These are phyloP conservation scores for Naganishia kalamii DNA, from an alignment of 768 basidiomycete species.

Conservation along the genomic window DNA sequence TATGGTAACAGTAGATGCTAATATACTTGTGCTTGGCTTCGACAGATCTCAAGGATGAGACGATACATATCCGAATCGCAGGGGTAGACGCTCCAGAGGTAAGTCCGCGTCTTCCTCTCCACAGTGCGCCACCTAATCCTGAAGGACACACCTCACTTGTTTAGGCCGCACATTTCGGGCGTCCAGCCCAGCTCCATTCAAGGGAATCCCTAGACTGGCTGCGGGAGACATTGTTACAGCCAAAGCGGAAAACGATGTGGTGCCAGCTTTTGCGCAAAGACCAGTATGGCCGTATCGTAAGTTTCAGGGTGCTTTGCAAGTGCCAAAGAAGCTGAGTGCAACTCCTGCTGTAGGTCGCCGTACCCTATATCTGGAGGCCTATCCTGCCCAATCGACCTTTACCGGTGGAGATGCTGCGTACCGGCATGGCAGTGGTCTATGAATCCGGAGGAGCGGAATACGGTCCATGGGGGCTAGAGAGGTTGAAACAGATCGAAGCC, in stretches of 20 bases:
- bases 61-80: conserved; percentile 78
- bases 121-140: background rate
- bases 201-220: conserved; percentile 66
- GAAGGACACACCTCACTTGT: background rate
- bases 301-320: too few species aligned
- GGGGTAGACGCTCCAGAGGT: conserved; percentile 93
- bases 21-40: background rate
- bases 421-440: conserved; percentile 71
- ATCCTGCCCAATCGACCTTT: conserved; percentile 58
- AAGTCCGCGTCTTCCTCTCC: too few species aligned
- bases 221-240: conserved; percentile 36
- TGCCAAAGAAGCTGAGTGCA: too few species aligned
- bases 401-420: conserved; percentile 66
- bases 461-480: conserved; percentile 61
- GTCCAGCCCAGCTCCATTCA: conserved; percentile 65
- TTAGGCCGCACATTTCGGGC: conserved; percentile 77
- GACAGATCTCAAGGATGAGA: conserved; percentile 68
- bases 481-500: conserved; percentile 58
- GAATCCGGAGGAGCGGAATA: conserved; percentile 73
- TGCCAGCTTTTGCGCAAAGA: conserved; percentile 71
- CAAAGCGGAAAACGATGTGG: conserved; percentile 59
- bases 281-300: conserved; percentile 74
- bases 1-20: background rate
- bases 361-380: conserved; percentile 56
- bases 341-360: conserved; percentile 69